Conservation (phyloP, 768 basidiomycete genomes). For the Clitopilus passeckerianus region DNA sequence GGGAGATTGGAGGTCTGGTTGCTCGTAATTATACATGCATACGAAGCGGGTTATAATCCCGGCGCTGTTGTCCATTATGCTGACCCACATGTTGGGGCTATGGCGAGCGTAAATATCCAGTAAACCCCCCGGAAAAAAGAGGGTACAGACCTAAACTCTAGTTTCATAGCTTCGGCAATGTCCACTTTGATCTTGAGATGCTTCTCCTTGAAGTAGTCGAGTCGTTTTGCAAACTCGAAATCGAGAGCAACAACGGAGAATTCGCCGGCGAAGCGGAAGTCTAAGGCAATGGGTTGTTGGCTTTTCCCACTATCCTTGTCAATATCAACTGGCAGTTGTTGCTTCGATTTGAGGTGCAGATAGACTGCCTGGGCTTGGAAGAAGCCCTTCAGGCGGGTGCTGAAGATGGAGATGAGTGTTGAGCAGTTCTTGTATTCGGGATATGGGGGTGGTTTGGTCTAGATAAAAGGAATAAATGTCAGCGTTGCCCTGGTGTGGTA, state of each 20-base stretch:
- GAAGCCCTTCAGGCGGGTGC: conserved; percentile 21
- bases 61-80: conserved; percentile 22
- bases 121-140: background rate
- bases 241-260: conserved; percentile 40
- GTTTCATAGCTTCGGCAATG: conserved; percentile 25
- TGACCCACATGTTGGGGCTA: conserved; percentile 25
- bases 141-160: conserved; percentile 28
- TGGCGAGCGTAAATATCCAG: background rate
- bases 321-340: background rate
- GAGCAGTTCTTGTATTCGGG: conserved; percentile 27
- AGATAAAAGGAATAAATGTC: background rate
- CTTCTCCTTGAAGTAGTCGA: conserved; percentile 19
- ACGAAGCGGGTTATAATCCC: conserved; percentile 30
- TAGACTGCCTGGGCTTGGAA: conserved; percentile 30
- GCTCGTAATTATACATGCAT: conserved; percentile 18
- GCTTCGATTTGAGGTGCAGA: conserved; percentile 18
- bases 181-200: conserved; percentile 27
- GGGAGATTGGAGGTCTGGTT: background rate
- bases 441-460: conserved; percentile 24
- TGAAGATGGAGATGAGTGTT: conserved; percentile 22
- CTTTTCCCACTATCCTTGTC: background rate
- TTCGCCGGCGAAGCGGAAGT: conserved; percentile 48
- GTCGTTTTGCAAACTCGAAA: conserved; percentile 29
- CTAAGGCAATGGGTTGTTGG: conserved; percentile 10
- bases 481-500: background rate